These are phyloP conservation scores for Tetrapisispora phaffii DNA, from an alignment of 805 yeast genomes.

Conservation along the genomic window DNA sequence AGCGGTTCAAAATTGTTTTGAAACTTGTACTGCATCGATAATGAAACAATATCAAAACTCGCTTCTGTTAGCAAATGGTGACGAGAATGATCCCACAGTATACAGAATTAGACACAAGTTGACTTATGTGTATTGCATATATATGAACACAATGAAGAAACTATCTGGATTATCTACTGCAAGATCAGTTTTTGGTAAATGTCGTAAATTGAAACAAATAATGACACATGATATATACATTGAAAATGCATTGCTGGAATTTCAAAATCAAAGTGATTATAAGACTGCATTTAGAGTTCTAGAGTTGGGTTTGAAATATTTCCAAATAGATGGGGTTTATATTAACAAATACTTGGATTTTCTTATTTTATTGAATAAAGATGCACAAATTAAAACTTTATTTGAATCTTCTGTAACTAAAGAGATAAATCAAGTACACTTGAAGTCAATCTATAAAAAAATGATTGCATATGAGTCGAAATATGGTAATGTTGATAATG, in stretches of 20 bases:
- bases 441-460: slow-evolving; percentile 42
- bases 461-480: slow-evolving; percentile 61
- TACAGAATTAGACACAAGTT: slow-evolving; percentile 25
- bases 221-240: slow-evolving; percentile 69
- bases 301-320: slow-evolving; percentile 62
- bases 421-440: slow-evolving; percentile 23
- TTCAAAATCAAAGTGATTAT: slow-evolving; percentile 49
- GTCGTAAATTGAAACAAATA: slow-evolving; percentile 46
- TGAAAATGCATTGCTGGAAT: slow-evolving; percentile 77
- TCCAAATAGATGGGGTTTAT: slow-evolving; percentile 47
- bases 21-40: slow-evolving; percentile 40
- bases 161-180: slow-evolving; percentile 60
- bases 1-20: slow-evolving; percentile 42
- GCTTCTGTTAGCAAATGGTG: slow-evolving; percentile 5
- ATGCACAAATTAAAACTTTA: slow-evolving; percentile 64
- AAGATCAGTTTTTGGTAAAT: slow-evolving; percentile 57
- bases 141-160: slow-evolving; percentile 65
- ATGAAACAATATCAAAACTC: slow-evolving; percentile 29
- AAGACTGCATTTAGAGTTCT: slow-evolving; percentile 67
- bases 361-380: slow-evolving; percentile 57
- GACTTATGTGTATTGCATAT: slow-evolving; percentile 58
- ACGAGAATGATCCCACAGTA: slow-evolving; percentile 6
- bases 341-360: slow-evolving; percentile 63
- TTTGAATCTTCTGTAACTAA: slow-evolving; percentile 69
- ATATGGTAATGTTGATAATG: slow-evolving; percentile 60